Evolutionary conservation across 768 basidiomycete genomes (phyloP), one percentile per base, ranked within the genome.

Genomic region (Dictyophora rubrovolvata): DNA sequence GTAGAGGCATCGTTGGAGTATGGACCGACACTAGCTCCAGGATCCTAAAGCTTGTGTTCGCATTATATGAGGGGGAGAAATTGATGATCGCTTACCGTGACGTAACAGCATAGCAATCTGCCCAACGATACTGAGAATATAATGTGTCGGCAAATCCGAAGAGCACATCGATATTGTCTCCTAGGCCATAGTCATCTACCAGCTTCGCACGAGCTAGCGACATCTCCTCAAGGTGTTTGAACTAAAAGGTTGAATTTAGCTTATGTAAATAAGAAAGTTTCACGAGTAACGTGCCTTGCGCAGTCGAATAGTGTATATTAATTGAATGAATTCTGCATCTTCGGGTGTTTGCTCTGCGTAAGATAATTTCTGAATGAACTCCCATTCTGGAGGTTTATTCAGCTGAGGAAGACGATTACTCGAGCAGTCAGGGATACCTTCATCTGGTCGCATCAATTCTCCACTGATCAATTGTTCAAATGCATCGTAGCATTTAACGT

Each of bases 401-500:
- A 36, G 34, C 54, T 49, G 11, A 56, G 2, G 54, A n/a, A 56
- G 54, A n/a, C 42, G 61, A 56, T 54, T 22, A 18, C 18, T 23
- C 18, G 23, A 48, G 60, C 55, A 20, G 20, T 59, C 42, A n/a
- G 48, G 5, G 33, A 34, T 48, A 90, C 95, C 95, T 82, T 99
- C 96, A 60, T 92, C 86, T 0, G 89, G 84, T 11, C 87, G 84
- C 89, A 99, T 91, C 92, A 98, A 95, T 69, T 94, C 91, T 1
- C 92, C 89, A 18, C 83, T 86, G 23, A 97, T 76, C 10, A 99
- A 79, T 62, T 93, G 88, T 61, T 89, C 85, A 67, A 96, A 97
- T 1, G 93, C 86, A 63, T 98, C 96, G 65, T 92, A 98, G 70
- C 95, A 98, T 71, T 96, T 96, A 35, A 97, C 91, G 64, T 99